Evolutionary conservation across 2,329 filamentous ascomycete species (phyloP), one percentile per base, ranked within the genome.

Genomic region (Podosphaera xanthii): DNA sequence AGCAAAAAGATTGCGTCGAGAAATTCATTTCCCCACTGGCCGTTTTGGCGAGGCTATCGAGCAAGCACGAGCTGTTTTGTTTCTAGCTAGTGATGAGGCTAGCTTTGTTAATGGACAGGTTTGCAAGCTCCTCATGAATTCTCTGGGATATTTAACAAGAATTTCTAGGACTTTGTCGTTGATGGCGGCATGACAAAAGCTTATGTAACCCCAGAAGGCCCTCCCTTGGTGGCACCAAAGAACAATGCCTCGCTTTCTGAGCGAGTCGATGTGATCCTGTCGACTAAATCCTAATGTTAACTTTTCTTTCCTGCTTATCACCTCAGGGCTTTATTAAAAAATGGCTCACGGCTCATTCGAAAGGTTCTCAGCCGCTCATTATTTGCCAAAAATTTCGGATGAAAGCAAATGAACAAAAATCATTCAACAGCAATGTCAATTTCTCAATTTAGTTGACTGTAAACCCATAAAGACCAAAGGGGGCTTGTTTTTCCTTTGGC

Each of bases 181-280:
- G 92, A 98, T 67, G 92, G 92, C 60, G 91, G 91, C 61, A 87
- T 98, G 87, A 91, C 83, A 67, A 95, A 86, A 77, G 87, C 89
- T 52, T 97, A 96, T 71, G 81, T 85, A 35, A 85, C 82, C 0
- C 73, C 82, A 1, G 80, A 84, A 71, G 82, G 82, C 2, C 74
- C 77, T 12, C 69, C 80, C 7, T 65, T 74, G 0, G 64, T 73
- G 9, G 75, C 77, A 4, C 82, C 82, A 2, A 69, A 71, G 62
- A 85, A 70, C 63, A 70, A 70, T 59, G 68, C 68, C 57, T 61
- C 62, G 9, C 63, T 68, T 8, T 69, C 67, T 53, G 61, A 66
- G 48, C 67, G 66, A 57, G 66, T 70, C 30, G 69, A 70, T 65
- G 64, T 66, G 53, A 68, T 70, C 58, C 65, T 64, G 40, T 14